A percentile compares a stretch with the other conserved stretches of the same genome.
Evolutionary conservation across 257 asterid species (phyloP).

Genomic region (Solanum habrochaites): DNA sequence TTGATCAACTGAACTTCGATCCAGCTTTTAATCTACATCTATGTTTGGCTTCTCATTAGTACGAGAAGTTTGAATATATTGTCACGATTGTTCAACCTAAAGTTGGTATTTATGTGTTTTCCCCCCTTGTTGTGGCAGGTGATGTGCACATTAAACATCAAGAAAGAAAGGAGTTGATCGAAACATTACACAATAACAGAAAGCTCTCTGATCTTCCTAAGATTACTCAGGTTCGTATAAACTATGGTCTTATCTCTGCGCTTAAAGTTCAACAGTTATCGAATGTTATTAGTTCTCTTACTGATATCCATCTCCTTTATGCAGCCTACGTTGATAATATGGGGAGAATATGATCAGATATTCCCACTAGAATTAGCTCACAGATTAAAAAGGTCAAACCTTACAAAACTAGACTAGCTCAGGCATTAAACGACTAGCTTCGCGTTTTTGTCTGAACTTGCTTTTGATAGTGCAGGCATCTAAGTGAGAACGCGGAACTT

Average conservation of each 20-base stretch:
- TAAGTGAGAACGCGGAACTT: constrained; percentile 46
- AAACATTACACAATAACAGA: constrained; percentile 51
- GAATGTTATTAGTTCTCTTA: neutral
- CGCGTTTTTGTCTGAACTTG: neutral
- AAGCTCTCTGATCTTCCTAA: constrained; percentile 62
- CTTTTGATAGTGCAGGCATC: constrained; percentile 35
- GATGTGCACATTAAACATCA: constrained; percentile 57
- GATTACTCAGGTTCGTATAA: constrained; percentile 46
- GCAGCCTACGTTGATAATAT: constrained; percentile 63
- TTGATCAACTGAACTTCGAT: neutral
- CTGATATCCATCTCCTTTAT: neutral
- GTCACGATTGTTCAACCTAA: neutral
- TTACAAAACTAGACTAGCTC: neutral
- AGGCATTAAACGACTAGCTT: neutral
- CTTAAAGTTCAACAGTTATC: neutral
- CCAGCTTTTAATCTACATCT: neutral
- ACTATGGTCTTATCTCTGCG: neutral
- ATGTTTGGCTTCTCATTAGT: neutral
- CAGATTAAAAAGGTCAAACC: constrained; percentile 47
- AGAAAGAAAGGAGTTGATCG: constrained; percentile 62
- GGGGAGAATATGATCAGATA: constrained; percentile 76
- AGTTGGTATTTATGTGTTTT: neutral
- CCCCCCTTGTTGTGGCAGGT: constrained; percentile 24
- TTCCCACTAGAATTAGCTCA: constrained; percentile 72
- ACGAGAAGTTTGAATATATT: neutral